Base-by-base conservation (phyloP, 2,329 filamentous ascomycete genomes). In the Ploettnerulaceae sp. region DNA sequence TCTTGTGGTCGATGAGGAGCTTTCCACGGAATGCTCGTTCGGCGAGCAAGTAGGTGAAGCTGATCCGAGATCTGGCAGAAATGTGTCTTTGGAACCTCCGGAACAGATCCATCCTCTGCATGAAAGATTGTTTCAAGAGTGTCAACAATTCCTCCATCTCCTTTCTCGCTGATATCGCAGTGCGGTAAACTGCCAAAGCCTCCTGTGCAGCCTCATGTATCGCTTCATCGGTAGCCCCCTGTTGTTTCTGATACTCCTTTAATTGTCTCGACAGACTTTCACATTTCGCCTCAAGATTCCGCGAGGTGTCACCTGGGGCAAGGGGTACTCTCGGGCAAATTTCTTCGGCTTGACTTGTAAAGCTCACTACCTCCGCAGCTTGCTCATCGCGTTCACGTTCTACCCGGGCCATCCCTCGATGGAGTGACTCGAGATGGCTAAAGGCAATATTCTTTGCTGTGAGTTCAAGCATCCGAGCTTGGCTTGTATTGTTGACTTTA, bases 21-120 rank as follows among this genome's bases (percentile, higher is more conserved):
- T 79, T 79, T 47, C 93, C 93, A 34, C 89, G 81, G 68, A 95
- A 98, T 17, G 86, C 84, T 59, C 93, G 82, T 67, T 97, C 90
- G 61, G 83, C 88, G 48, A 98, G 78, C 11, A 97, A 76, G 61
- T 93, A 94, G 42, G 79, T 84, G 67, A 98, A 98, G 51, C 87
- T 88, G 43, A 85, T 83, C 39, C 89, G 83, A 35, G 93, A 87
- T 45, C 86, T 81, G n/a, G 84, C 80, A 28, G 89, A 91, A 59
- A 98, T 96, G 57, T 82, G 79, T 20, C 82, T 77, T 59, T 91
- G 85, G 67, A 98, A 97, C 40, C 77, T 73, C 47, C 79, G 75
- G 86, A 89, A 98, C 57, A 89, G 82, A 21, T 74, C 70, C 47
- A 86, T 76, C 12, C 93, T 86, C 47, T 84, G 71, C 7, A 71